A percentile compares a stretch with the other conserved stretches of the same genome.
Conservation (phyloP, 2,329 filamentous ascomycete genomes). For the Fusarium multiceps region DNA sequence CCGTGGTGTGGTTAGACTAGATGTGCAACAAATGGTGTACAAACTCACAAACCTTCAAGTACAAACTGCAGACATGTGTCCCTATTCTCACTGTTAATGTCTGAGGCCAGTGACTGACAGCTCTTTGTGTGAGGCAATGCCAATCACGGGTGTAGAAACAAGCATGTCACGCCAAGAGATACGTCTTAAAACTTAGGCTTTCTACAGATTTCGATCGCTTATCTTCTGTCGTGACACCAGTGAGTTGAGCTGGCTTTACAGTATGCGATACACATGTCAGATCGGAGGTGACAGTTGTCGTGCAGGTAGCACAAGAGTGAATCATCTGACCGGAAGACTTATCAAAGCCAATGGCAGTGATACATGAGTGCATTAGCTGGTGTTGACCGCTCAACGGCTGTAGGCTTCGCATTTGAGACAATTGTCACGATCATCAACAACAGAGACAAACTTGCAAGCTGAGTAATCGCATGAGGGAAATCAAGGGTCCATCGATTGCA, state of each 20-base stretch:
- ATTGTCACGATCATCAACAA: not conserved
- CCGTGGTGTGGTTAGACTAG: not conserved
- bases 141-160: not conserved
- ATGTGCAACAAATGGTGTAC: not conserved
- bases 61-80: not conserved
- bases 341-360: not conserved
- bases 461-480: not conserved
- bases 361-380: not conserved
- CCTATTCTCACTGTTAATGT: not conserved
- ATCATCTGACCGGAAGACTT: not conserved
- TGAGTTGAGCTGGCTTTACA: not conserved
- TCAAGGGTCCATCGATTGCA: conserved; percentile 15
- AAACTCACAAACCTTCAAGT: not conserved
- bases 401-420: not conserved
- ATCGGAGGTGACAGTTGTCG: not conserved
- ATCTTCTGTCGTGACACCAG: not conserved
- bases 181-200: not conserved
- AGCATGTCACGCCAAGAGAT: not conserved
- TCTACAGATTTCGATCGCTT: not conserved
- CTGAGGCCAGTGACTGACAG: not conserved
- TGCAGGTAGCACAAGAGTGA: not conserved
- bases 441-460: not conserved
- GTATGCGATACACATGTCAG: not conserved
- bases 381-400: not conserved
- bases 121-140: not conserved